Evolutionary conservation across 1,284 basidiomycete species (phyloP).

Genomic region (Heimioporus retisporus): DNA sequence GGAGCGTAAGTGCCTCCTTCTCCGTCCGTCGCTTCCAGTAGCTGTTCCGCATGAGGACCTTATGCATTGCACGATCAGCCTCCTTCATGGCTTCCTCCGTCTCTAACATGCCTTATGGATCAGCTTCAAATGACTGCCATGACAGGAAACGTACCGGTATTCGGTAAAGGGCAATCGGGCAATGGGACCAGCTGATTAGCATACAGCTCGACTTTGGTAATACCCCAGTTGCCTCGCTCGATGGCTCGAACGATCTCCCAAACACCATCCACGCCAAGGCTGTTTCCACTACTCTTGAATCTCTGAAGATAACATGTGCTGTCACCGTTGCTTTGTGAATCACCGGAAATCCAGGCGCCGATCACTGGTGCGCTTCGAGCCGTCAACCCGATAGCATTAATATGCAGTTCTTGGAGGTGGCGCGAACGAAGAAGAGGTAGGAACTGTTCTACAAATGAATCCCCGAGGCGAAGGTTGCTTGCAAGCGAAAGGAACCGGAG

Average conservation of each 20-base stretch:
- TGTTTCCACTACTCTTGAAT: slow-evolving; percentile 68
- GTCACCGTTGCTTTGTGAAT: slow-evolving; percentile 10
- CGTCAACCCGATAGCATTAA: slow-evolving; percentile 42
- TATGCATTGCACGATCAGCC: slow-evolving; percentile 50
- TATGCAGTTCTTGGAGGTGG: slow-evolving; percentile 40
- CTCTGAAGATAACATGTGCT: slow-evolving; percentile 57
- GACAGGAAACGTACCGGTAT: slow-evolving; percentile 19
- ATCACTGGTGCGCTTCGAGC: slow-evolving; percentile 35
- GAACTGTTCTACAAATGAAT: slow-evolving; percentile 39
- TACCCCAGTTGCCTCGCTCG: slow-evolving; percentile 58
- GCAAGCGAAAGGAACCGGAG: slow-evolving; percentile 41
- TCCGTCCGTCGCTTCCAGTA: slow-evolving; percentile 57
- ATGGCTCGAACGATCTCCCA: slow-evolving; percentile 58
- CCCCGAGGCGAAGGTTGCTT: slow-evolving; percentile 34
- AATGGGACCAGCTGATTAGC: slow-evolving; percentile 52
- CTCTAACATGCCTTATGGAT: slow-evolving; percentile 25
- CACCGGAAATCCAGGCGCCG: slow-evolving; percentile 38
- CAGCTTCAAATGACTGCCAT: background rate
- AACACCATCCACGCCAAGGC: slow-evolving; percentile 57
- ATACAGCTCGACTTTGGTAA: slow-evolving; percentile 62
- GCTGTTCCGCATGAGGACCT: slow-evolving; percentile 58
- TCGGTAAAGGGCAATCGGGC: slow-evolving; percentile 3
- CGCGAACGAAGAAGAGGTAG: slow-evolving; percentile 41
- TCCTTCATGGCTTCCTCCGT: slow-evolving; percentile 47
- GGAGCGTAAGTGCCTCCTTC: slow-evolving; percentile 61